A percentile compares a stretch with the other conserved stretches of the same genome.
These are phyloP conservation scores for Veloporphyrellus conicus DNA, from an alignment of 1,284 basidiomycete genomes.

Conservation along the genomic window DNA sequence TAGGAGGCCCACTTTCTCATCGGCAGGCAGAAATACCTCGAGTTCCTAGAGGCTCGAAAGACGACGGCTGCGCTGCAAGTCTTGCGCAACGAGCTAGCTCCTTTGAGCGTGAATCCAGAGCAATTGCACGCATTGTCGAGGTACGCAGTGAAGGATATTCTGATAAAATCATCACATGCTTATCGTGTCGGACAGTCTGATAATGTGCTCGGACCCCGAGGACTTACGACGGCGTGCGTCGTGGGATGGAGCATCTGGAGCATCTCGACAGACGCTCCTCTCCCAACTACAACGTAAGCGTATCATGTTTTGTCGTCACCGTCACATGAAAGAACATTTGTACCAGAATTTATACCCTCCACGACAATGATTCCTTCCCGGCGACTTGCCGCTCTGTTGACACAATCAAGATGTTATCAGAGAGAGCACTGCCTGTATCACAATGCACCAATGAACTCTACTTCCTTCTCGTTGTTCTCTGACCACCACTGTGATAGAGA, in stretches of 20 bases:
- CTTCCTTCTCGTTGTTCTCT: constrained; percentile 75
- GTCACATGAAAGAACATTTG: not conserved
- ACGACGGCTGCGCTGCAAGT: constrained; percentile 82
- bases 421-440: constrained; percentile 77
- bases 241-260: constrained; percentile 87
- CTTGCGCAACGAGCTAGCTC: constrained; percentile 82
- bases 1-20: constrained; percentile 85
- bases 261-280: constrained; percentile 75
- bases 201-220: constrained; percentile 84
- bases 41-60: constrained; percentile 82
- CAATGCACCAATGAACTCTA: constrained; percentile 56
- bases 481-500: constrained; percentile 82
- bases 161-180: constrained; percentile 5
- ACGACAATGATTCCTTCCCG: constrained; percentile 89
- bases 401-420: constrained; percentile 83
- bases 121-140: constrained; percentile 82
- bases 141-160: constrained; percentile 38
- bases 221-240: constrained; percentile 78
- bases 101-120: constrained; percentile 71
- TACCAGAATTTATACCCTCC: constrained; percentile 79
- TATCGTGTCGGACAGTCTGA: constrained; percentile 49
- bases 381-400: constrained; percentile 79
- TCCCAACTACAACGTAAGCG: constrained; percentile 76
- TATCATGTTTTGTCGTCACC: not conserved
- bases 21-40: constrained; percentile 93